These are phyloP conservation scores for Aspergillus coremiiformis DNA, from an alignment of 495 filamentous ascomycete genomes.

Conservation along the genomic window DNA sequence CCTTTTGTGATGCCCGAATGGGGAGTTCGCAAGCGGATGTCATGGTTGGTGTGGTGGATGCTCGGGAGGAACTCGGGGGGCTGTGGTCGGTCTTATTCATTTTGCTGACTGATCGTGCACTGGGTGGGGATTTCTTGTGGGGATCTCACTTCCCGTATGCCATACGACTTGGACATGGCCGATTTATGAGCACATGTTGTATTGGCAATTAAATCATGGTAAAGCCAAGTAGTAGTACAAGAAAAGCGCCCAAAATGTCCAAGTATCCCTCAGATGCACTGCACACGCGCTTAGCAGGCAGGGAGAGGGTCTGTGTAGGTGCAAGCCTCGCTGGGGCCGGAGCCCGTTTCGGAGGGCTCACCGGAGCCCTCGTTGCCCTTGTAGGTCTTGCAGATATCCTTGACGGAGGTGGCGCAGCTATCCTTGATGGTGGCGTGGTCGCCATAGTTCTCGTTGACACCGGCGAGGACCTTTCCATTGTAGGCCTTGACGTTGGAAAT, in stretches of 20 bases:
- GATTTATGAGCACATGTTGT: too few species aligned
- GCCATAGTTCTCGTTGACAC: slow-evolving; percentile 23
- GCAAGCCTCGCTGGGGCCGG: slow-evolving; percentile 3
- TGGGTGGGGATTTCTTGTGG: background rate
- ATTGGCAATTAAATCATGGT: too few species aligned
- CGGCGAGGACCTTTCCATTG: slow-evolving; percentile 21
- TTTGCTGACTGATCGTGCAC: background rate
- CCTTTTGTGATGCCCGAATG: background rate
- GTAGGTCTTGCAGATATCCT: slow-evolving; percentile 37
- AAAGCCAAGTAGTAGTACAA: background rate
- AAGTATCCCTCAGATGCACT: background rate
- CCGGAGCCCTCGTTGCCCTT: slow-evolving; percentile 36
- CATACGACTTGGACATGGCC: background rate
- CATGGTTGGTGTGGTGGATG: background rate
- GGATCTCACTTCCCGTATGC: background rate
- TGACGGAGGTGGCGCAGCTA: slow-evolving; percentile 22
- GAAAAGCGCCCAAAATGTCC: background rate
- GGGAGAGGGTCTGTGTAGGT: slow-evolving; percentile 2
- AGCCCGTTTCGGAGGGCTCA: slow-evolving; percentile 15
- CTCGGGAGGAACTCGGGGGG: background rate
- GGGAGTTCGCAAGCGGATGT: background rate
- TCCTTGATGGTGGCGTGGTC: slow-evolving; percentile 12
- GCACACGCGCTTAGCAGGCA: background rate
- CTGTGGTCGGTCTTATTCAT: background rate
- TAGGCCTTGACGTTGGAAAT: slow-evolving; percentile 45